Evolutionary conservation across 345 rosid species (phyloP).

Genomic region (Eucalyptus camaldulensis): DNA sequence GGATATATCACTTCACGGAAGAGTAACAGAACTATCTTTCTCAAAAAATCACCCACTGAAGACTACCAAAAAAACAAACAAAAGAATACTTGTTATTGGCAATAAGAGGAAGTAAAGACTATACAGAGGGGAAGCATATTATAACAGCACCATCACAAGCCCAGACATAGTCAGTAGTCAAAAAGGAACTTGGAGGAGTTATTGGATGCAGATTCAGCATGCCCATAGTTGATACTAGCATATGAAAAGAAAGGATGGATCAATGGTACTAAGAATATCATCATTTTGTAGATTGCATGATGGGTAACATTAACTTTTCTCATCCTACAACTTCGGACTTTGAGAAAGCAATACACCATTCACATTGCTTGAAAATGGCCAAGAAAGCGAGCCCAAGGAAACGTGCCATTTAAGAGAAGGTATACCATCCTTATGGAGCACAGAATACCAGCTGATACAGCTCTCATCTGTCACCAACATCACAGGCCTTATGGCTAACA

Average conservation of each 20-base stretch:
- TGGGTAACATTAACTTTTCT: neutral
- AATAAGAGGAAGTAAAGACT: neutral
- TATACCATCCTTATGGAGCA: constrained; percentile 5
- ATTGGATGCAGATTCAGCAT: neutral
- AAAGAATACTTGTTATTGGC: neutral
- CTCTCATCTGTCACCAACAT: constrained; percentile 22
- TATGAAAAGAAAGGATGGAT: neutral
- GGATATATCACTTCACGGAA: no score
- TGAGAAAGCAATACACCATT: constrained; percentile 10
- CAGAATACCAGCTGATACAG: constrained; percentile 30
- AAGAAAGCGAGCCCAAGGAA: constrained; percentile 25
- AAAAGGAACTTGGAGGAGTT: neutral
- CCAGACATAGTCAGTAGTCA: constrained; percentile 21
- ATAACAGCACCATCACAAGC: constrained; percentile 61
- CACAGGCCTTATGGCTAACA: no score
- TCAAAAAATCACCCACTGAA: neutral
- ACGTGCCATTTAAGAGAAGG: constrained; percentile 59
- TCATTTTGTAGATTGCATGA: neutral
- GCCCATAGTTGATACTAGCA: constrained; percentile 32
- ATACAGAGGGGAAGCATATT: constrained; percentile 78
- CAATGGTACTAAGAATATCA: neutral
- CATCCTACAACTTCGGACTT: neutral
- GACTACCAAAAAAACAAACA: neutral
- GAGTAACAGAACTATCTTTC: no score
- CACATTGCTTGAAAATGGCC: neutral